A percentile compares a stretch with the other conserved stretches of the same genome.
Evolutionary conservation across 176 grass and related monocot genomes (phyloP).

Genomic region (Aegilops longissima): DNA sequence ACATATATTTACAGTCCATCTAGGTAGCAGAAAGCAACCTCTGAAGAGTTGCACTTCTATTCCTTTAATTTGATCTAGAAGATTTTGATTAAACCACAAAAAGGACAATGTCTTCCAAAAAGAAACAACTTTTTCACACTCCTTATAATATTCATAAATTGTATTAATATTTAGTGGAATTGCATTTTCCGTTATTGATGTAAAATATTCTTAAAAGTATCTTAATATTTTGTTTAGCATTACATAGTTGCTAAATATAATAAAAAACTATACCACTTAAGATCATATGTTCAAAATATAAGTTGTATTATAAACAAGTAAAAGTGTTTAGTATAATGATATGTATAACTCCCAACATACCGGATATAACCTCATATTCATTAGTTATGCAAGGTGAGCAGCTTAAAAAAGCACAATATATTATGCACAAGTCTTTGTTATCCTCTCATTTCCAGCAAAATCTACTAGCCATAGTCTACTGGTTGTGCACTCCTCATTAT

Average conservation of each 20-base stretch:
- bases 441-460: too few species aligned
- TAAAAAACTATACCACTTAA: background rate
- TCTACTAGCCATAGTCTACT: too few species aligned
- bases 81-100: background rate
- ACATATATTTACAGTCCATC: background rate
- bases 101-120: background rate
- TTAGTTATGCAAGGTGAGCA: too few species aligned
- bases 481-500: too few species aligned
- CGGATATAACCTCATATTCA: too few species aligned
- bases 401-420: too few species aligned
- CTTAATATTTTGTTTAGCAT: background rate
- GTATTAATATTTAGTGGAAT: background rate
- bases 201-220: background rate
- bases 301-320: background rate
- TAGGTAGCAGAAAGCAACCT: background rate
- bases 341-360: too few species aligned
- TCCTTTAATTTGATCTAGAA: background rate
- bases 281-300: background rate
- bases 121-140: background rate
- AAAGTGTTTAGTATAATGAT: background rate
- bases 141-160: background rate
- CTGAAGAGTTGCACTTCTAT: background rate
- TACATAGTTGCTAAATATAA: too few species aligned
- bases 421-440: too few species aligned
- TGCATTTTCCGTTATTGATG: background rate